phyloP scores from a whole-genome alignment of 139 green algal genomes.

The Penium margaritaceum region DNA sequence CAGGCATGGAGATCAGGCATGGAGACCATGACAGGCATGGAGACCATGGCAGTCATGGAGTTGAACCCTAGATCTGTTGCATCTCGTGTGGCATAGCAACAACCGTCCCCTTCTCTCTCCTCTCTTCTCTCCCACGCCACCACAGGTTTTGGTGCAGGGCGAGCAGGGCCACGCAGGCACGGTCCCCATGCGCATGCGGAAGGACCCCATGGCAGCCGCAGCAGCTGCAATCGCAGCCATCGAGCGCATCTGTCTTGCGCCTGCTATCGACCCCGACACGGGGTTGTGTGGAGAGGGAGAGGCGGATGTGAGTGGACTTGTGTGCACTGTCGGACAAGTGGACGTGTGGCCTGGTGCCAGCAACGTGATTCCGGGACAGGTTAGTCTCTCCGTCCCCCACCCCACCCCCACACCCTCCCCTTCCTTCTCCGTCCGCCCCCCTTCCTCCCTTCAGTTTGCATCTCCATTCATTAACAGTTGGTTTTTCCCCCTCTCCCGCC shows the following conservation, averaged over 20 bases:
- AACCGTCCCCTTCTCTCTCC: not conserved
- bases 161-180: slow-evolving; percentile 78
- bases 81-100: too few species aligned
- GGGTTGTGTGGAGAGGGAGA: too few species aligned
- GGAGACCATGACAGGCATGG: too few species aligned
- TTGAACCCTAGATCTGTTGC: too few species aligned
- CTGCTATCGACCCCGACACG: slow-evolving; percentile 11
- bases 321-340: slow-evolving; percentile 80
- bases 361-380: slow-evolving; percentile 77
- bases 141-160: slow-evolving; percentile 1
- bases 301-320: slow-evolving; percentile 53
- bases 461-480: too few species aligned
- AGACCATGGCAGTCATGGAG: too few species aligned
- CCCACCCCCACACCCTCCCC: too few species aligned
- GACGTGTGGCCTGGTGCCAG: slow-evolving; percentile 65
- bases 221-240: slow-evolving; percentile 61
- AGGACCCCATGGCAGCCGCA: slow-evolving; percentile 65
- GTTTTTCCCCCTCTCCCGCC: too few species aligned
- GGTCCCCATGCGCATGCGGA: slow-evolving; percentile 73
- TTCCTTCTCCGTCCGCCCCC: too few species aligned
- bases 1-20: too few species aligned
- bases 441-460: too few species aligned
- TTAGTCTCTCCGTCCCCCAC: not conserved
- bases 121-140: not conserved
- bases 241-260: slow-evolving; percentile 58